Percentiles rank a stretch among this genome's conserved stretches.
Evolutionary conservation across 352 stramenopile species (phyloP).

Genomic region (Globisporangium middletonii): DNA sequence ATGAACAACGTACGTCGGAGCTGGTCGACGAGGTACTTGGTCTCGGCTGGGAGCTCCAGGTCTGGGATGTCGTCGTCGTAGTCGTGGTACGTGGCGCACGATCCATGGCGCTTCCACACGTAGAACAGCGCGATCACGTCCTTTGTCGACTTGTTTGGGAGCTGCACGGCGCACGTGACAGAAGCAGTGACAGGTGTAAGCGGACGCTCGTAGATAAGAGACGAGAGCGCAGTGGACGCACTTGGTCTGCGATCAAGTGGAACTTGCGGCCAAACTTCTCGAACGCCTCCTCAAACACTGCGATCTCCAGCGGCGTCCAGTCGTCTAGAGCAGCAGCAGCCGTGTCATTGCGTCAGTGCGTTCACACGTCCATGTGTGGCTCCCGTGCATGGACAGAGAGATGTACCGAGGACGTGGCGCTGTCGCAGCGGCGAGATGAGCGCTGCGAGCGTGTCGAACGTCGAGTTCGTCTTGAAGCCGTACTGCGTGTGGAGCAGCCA

Average conservation of each 20-base stretch:
- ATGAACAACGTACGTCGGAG: constrained; percentile 45
- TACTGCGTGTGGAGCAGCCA: constrained; percentile 29
- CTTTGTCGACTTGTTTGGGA: constrained; percentile 52
- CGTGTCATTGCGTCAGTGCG: not conserved
- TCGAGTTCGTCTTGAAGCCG: constrained; percentile 58
- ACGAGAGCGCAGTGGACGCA: constrained; percentile 13
- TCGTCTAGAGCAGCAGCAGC: constrained; percentile 33
- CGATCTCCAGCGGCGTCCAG: constrained; percentile 70
- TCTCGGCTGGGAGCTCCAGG: constrained; percentile 46
- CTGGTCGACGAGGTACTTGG: constrained; percentile 50
- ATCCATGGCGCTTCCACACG: constrained; percentile 81
- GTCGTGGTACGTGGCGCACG: constrained; percentile 30
- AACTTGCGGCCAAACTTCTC: constrained; percentile 77
- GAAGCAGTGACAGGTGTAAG: not conserved
- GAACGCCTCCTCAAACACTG: constrained; percentile 74
- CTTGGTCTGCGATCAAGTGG: constrained; percentile 62
- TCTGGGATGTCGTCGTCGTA: constrained; percentile 44
- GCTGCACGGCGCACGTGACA: constrained; percentile 18
- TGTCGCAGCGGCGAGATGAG: constrained; percentile 61
- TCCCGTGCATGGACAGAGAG: not conserved
- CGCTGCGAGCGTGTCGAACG: constrained; percentile 58
- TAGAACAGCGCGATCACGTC: constrained; percentile 82
- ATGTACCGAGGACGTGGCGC: constrained; percentile 61
- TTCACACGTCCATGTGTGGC: not conserved
- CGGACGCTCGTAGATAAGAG: not conserved